These are phyloP conservation scores for Dillenia turbinata DNA, from an alignment of 164 flowering plant species.

Conservation along the genomic window DNA sequence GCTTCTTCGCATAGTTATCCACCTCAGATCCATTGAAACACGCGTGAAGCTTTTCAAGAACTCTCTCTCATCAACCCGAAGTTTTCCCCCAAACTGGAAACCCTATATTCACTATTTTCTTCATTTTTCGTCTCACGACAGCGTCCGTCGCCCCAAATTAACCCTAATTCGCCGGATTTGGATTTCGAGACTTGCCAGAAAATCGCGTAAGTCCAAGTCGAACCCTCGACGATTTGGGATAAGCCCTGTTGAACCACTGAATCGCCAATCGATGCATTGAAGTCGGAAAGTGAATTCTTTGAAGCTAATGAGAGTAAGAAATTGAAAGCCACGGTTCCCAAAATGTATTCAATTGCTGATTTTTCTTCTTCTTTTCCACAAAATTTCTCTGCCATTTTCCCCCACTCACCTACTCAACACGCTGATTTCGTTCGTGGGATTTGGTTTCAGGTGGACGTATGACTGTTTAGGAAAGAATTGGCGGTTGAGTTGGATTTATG, in stretches of 20 bases:
- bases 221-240: constrained; percentile 45
- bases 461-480: too few relatives aligned
- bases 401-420: too few relatives aligned
- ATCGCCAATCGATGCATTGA: constrained; percentile 22
- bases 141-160: constrained; percentile 74
- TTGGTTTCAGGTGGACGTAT: too few relatives aligned
- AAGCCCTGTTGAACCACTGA: constrained; percentile 45
- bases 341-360: constrained; percentile 45
- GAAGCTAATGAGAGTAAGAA: constrained; percentile 41
- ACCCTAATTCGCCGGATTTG: constrained; percentile 48
- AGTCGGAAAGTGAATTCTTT: constrained; percentile 25
- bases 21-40: constrained; percentile 49
- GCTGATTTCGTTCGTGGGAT: too few relatives aligned
- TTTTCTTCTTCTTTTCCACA: constrained; percentile 52
- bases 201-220: constrained; percentile 69
- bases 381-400: constrained; percentile 43
- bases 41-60: constrained; percentile 55
- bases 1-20: constrained; percentile 24
- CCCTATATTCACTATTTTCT: not conserved
- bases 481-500: too few relatives aligned
- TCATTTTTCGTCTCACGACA: constrained; percentile 28
- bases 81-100: not conserved
- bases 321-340: constrained; percentile 53
- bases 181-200: constrained; percentile 61
- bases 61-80: constrained; percentile 31